Base-by-base conservation (phyloP, 1,284 basidiomycete species). In the Takashimella tepidaria region DNA sequence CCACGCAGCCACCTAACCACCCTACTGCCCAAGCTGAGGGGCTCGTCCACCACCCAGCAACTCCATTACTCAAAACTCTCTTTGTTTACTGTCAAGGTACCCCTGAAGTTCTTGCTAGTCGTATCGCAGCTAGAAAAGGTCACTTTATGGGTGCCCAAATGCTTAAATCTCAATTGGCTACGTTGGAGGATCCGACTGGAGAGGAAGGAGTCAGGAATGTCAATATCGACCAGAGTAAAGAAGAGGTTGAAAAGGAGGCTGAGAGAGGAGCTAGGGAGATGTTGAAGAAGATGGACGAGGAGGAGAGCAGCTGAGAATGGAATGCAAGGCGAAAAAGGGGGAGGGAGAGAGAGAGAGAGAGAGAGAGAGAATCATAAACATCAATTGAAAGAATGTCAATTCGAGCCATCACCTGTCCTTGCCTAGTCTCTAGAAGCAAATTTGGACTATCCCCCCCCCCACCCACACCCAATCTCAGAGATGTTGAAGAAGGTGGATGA, bases 101-200 rank as follows among this genome's bases (percentile, higher is more conserved):
- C 20, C 76, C 78, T 41, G 81, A 84, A 24, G 72, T 87, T 47
- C 72, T 96, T 46, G 64, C 81, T 61, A 79, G 84, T 47, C 78
- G 92, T 41, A 91, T 97, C 83, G 67, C 74, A 62, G 79, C 79
- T 51, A 79, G 92, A 25, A 74, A 83, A 59, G 84, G 84, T 0
- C 93, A 98, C 74, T 96, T 90, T 63, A 91, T 97, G 87, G 92
- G 92, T 73, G 82, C 84, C 2, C 50, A 66, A 21, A 95, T 97
- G 92, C 79, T 98, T 58, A 85, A 87, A 50, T 87, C 86, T 59
- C 93, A 97, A 77, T 69, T 96, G 57, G 77, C 77, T 19, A 86
- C 88, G 31, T 70, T 98, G 55, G 88, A 97, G 75, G 81, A 80
- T 58, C 91, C 91, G 0, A 60, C 56, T 6, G 83, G 78, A 2